Base-by-base conservation (phyloP, 257 asterid species). In the Ilex asprella region DNA sequence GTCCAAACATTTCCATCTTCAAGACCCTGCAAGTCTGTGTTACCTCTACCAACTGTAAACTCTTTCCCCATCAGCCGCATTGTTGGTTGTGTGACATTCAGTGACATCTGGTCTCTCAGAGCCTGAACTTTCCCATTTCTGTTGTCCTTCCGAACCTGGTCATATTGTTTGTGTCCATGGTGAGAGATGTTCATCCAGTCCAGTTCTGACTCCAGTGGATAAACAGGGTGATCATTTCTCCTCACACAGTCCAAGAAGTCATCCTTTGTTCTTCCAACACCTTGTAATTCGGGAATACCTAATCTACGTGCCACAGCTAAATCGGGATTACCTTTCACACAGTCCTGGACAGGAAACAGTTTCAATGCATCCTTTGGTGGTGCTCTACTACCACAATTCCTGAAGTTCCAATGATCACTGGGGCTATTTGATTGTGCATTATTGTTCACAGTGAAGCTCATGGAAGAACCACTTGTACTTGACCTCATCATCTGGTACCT, bases 11-110 rank as follows among this genome's bases (percentile, higher is more conserved):
- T 67, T 43, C 65, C 71, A 59, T 75, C 67, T 52, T 69, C 81
- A 31, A 63, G 62, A 58, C 67, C 79, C 66, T 70, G 78, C 59
- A 75, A 66, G 58, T 70, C 78, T 16, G 59, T 68, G 41, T 35
- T 35, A 35, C 41, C 41, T 55, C 77, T 73, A 43, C 76, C 85
- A 12, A 87, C 76, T 44, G 62, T 68, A 44, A 87, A 79, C 71
- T 85, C 91, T 69, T 87, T 68, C 7, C 96, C 96, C 96, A 85
- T 87, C 77, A 87, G 67, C 21, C 94, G 94, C 84, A 85, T 83
- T 55, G 83, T 87, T 31, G 94, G 65, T 50, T 72, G 76, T 51
- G 78, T 44, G n/a, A 65, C 70, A 53, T 39, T 75, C 54, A 68
- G 63, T 27, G 70, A 65, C 57, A 73, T 15, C 21, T 59, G 57